Percentiles rank a stretch among this genome's conserved stretches.
These are phyloP conservation scores for Salvia miltiorrhiza DNA, from an alignment of 257 asterid genomes.

Conservation along the genomic window DNA sequence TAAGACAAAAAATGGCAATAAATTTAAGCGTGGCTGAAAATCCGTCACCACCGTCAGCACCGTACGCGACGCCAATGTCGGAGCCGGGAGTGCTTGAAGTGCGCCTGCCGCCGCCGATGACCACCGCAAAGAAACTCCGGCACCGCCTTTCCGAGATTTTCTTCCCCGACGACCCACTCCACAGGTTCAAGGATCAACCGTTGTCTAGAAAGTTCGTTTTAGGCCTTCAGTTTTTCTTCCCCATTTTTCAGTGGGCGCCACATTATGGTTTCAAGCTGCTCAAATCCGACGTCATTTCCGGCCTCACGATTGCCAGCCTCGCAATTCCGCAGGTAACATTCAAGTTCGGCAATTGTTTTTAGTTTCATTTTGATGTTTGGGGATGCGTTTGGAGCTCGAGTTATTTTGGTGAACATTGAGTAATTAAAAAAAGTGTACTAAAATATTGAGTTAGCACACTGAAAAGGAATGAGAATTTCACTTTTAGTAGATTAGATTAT, in stretches of 20 bases:
- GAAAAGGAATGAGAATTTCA: background rate
- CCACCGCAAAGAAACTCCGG: conserved; percentile 64
- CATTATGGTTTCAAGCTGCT: conserved; percentile 43
- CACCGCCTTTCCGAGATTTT: conserved; percentile 61
- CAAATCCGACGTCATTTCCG: conserved; percentile 68
- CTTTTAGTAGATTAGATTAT: background rate
- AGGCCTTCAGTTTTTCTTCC: conserved; percentile 70
- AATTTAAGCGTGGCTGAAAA: conserved; percentile 43
- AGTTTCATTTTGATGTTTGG: background rate
- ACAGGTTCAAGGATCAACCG: conserved; percentile 66
- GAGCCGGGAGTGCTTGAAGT: conserved; percentile 54
- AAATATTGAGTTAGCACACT: background rate
- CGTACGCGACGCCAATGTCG: conserved; percentile 17
- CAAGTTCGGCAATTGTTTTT: background rate
- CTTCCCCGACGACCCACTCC: conserved; percentile 87
- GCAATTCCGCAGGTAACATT: conserved; percentile 88
- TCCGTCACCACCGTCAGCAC: conserved; percentile 22
- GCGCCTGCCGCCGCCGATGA: conserved; percentile 58
- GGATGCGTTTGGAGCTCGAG: background rate
- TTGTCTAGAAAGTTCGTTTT: conserved; percentile 35
- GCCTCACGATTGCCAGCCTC: conserved; percentile 85
- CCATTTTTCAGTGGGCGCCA: conserved; percentile 81
- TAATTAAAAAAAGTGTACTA: background rate
- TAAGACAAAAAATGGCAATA: conserved; percentile 30
- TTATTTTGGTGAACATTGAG: too few species aligned